These are phyloP conservation scores for Abrus pulchellus DNA, from an alignment of 306 rosid species.

Conservation along the genomic window DNA sequence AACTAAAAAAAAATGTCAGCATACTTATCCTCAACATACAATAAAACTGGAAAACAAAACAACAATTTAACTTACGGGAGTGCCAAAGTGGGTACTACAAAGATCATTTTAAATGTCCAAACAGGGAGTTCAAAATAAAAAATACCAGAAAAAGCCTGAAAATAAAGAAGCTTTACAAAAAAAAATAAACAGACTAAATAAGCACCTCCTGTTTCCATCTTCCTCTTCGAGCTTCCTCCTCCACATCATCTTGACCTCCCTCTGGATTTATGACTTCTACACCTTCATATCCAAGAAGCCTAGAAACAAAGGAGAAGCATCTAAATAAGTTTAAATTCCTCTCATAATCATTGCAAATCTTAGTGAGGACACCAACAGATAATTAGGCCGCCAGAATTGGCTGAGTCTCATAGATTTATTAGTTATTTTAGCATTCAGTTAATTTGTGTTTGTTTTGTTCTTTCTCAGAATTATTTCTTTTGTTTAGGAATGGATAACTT, in stretches of 20 bases:
- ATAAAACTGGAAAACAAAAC: slow-evolving; percentile 26
- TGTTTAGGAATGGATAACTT: not conserved
- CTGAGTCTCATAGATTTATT: slow-evolving; percentile 9
- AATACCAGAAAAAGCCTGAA: not conserved
- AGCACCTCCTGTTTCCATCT: slow-evolving; percentile 94
- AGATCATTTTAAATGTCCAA: slow-evolving; percentile 23
- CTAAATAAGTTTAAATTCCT: slow-evolving; percentile 42
- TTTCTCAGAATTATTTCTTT: not conserved
- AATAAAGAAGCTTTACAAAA: not conserved
- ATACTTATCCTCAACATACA: not conserved
- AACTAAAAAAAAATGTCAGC: not conserved
- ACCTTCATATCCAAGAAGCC: slow-evolving; percentile 88
- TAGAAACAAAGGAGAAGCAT: slow-evolving; percentile 43
- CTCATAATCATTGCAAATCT: slow-evolving; percentile 5
- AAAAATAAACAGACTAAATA: not conserved
- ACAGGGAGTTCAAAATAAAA: slow-evolving; percentile 7
- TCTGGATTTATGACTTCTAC: slow-evolving; percentile 95
- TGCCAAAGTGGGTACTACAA: not conserved
- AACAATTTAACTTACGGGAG: slow-evolving; percentile 4
- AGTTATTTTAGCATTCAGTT: not conserved
- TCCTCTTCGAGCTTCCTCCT: slow-evolving; percentile 88
- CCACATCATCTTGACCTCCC: slow-evolving; percentile 94
- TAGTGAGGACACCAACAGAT: slow-evolving; percentile 2
- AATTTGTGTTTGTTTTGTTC: not conserved
- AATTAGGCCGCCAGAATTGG: not conserved